phyloP scores from a whole-genome alignment of 2,329 filamentous ascomycete genomes.

The Calonectria ilicicola region DNA sequence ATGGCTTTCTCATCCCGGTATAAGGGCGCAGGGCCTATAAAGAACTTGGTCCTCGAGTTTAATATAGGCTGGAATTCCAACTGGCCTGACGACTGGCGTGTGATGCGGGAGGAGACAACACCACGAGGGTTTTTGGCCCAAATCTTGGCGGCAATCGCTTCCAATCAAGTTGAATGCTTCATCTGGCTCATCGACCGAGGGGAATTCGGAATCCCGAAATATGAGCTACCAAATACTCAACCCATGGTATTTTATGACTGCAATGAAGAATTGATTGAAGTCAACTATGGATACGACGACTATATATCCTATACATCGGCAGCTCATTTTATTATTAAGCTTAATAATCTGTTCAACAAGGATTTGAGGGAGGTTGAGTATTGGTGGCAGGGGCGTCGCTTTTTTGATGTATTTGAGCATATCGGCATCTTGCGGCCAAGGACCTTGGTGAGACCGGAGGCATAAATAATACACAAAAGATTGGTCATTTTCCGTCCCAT shows the following conservation, averaged over 20 bases:
- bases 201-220: not conserved
- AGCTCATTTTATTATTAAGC: not conserved
- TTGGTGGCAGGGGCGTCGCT: too few relatives aligned
- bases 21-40: not conserved
- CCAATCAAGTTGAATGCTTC: not conserved
- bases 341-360: not conserved
- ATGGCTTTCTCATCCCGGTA: not conserved
- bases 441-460: too few relatives aligned
- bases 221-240: not conserved
- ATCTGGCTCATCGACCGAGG: not conserved
- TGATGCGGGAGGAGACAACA: not conserved
- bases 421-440: too few relatives aligned
- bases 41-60: not conserved
- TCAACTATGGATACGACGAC: not conserved
- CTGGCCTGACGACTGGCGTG: not conserved
- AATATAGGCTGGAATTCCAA: not conserved
- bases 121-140: not conserved
- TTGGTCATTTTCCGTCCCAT: too few relatives aligned
- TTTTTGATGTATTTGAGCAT: too few relatives aligned
- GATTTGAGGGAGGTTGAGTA: too few relatives aligned
- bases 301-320: not conserved
- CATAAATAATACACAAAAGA: too few relatives aligned
- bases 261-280: not conserved
- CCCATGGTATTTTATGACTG: not conserved
- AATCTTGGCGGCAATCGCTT: not conserved